Conservation (phyloP, 768 basidiomycete species). For the Naganishia randhawae region DNA sequence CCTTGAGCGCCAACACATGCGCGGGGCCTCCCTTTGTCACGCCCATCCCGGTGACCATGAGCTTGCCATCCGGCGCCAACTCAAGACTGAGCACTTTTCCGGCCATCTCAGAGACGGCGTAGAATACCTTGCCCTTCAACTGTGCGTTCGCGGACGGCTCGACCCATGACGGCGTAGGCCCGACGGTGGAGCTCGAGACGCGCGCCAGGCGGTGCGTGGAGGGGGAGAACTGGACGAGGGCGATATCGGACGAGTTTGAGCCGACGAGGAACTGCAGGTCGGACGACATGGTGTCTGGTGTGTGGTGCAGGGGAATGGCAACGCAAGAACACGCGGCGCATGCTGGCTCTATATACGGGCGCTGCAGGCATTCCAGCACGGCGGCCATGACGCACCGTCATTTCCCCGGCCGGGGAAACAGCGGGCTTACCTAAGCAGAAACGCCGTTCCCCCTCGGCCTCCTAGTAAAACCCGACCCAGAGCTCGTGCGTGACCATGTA, state of each 20-base stretch:
- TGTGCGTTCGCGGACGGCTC: conserved; percentile 56
- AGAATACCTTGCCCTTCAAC: conserved; percentile 55
- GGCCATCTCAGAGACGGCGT: conserved; percentile 66
- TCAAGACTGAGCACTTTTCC: conserved; percentile 64
- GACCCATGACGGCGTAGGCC: conserved; percentile 67
- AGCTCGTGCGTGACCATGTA: conserved; percentile 9
- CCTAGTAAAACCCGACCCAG: conserved; percentile 12
- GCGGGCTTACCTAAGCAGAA: neutral
- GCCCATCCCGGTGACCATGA: conserved; percentile 50
- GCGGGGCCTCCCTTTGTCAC: conserved; percentile 38
- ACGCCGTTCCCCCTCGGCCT: neutral
- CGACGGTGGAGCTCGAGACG: conserved; percentile 39
- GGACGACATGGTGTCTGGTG: conserved; percentile 35
- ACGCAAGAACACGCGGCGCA: neutral
- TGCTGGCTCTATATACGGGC: neutral
- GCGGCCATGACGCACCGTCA: neutral
- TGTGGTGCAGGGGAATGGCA: neutral
- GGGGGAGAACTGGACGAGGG: conserved; percentile 64
- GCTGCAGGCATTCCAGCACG: neutral
- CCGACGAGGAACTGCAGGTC: conserved; percentile 42
- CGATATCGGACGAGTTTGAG: conserved; percentile 58
- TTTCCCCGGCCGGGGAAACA: conserved; percentile 1
- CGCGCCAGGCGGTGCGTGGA: conserved; percentile 54
- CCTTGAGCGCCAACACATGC: conserved; percentile 61
- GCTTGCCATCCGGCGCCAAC: conserved; percentile 58